Base-by-base conservation (phyloP, 1,284 basidiomycete genomes). In the Dichomitus squalens region DNA sequence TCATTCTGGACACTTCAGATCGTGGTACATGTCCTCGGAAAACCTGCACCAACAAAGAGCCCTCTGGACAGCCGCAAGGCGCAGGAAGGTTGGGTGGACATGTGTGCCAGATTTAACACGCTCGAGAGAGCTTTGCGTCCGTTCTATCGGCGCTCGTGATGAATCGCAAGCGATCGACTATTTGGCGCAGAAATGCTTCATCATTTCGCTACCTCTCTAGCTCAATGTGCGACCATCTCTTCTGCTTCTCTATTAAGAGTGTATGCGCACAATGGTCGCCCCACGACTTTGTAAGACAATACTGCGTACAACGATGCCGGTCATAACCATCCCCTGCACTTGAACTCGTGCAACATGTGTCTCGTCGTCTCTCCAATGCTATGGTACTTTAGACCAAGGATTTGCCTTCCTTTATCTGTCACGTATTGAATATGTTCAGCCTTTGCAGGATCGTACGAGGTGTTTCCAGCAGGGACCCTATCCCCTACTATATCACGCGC, bases 351-450 rank as follows among this genome's bases (percentile, higher is more conserved):
- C 18, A 80, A 60, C 1, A 71, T 77, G 53, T 80, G 80, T 51
- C 60, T 71, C 11, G 74, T 70, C 8, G 66, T 75, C 57, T 82
- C 71, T 54, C 75, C 72, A 31, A 82, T 71, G 6, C 71, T 65
- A 18, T 74, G 74, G 62, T 79, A 82, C 54, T 76, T 72, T 38
- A 84, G 56, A 4, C 77, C 79, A 1, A 85, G 72, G 27, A 81
- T 70, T 20, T 73, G 71, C 46, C 72, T 68, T 3, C 72, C 74
- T 59, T 82, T 83, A 4, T 66, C 39, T 0, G 71, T 68, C 44
- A 74, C 58, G 49, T 68, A 75, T n/a, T 57, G 50, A 7, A 59
- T 50, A 58, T 73, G 36, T 68, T 76, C 58, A 75, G 72, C 61
- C 25, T 61, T 62, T 34, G 54, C 57, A 27, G 66, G 59, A 9